Evolutionary conservation across 305 asterid species (phyloP), one percentile per base, ranked within the genome.

Genomic region (Rubia balearica): DNA sequence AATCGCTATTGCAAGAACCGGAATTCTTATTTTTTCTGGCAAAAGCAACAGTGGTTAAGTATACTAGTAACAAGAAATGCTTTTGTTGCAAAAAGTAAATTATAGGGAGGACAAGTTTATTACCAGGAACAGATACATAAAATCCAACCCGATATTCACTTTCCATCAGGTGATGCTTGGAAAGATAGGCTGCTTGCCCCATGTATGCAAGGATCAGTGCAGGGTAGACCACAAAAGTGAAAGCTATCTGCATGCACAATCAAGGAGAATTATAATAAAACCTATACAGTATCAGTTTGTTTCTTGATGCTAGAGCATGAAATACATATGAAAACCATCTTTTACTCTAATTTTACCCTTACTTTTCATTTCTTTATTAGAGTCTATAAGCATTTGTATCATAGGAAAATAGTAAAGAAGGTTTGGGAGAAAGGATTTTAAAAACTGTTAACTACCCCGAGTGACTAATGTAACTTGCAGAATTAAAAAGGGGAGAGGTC

Each of bases 141-240:
- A 92, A 92, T 68, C 98, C 97, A 38, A 92, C 85, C 42, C 61
- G 87, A 74, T 92, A 89, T 67, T 89, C 91, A 68, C 72, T 88
- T 78, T 81, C 89, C 17, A 81, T 81, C 66, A 81, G 56, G 78
- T 90, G 97, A 74, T 92, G 97, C 80, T 79, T 87, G 73, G 97
- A 92, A 53, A 92, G 96, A 80, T 92, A 92, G 13, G 98, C 98
- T 57, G 97, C 98, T 88, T 92, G 98, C 75, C 98, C 98, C 97
- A 92, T 92, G 65, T 92, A 92, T 67, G 96, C 98, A 14, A 92
- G 96, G 83, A 90, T 88, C 76, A 92, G 75, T 9, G 98, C 88
- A 14, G 98, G 97, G 71, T 92, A 92, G 21, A 92, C 97, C 76
- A 87, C 87, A 46, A 80, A 88, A 77, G 90, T 90, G 83, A 92